Evolutionary conservation across 768 basidiomycete species (phyloP), one percentile per base, ranked within the genome.

Genomic region (Leucogyrophana mollusca): DNA sequence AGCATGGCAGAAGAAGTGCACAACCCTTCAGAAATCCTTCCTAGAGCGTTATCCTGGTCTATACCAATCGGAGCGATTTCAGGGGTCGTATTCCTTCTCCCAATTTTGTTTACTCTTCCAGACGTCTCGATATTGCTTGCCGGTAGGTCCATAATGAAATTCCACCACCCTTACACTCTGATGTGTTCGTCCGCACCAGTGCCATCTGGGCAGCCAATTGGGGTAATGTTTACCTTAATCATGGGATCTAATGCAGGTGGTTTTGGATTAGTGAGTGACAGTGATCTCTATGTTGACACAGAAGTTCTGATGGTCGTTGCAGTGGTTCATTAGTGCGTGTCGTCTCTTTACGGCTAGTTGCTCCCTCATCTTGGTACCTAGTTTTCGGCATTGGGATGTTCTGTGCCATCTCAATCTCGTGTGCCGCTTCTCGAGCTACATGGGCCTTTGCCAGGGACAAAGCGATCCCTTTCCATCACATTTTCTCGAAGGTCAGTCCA

Each of bases 371-470:
- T 43, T 47, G n/a, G 40, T 45, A n/a, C n/a, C n/a, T n/a, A 70
- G 81, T 84, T 52, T 79, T 82, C 43, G 77, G 74, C 9, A 65
- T 77, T 40, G 73, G 73, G 8, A 64, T 82, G 50, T 84, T 85
- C 64, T 85, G 83, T 44, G 74, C 79, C 32, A 78, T 85, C 46
- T 84, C 84, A 14, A 80, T 81, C 50, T 77, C 77, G 33, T 83
- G 80, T 43, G 83, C 82, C 8, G 79, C 83, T 30, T 85, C 83
- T 10, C 78, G 84, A 14, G 78, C 80, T 23, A 85, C 83, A 3
- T 86, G 83, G 85, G 79, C 79, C 37, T 86, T 87, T 59, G 79
- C 83, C 0, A 73, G 85, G 2, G 85, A 86, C 64, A 73, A 73
- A 49, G 85, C 79, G 1, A 78, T 86, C 34, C 85, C 83, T 2